Conservation (phyloP, 148 eudicot genomes). For the Rhododendron vialii region DNA sequence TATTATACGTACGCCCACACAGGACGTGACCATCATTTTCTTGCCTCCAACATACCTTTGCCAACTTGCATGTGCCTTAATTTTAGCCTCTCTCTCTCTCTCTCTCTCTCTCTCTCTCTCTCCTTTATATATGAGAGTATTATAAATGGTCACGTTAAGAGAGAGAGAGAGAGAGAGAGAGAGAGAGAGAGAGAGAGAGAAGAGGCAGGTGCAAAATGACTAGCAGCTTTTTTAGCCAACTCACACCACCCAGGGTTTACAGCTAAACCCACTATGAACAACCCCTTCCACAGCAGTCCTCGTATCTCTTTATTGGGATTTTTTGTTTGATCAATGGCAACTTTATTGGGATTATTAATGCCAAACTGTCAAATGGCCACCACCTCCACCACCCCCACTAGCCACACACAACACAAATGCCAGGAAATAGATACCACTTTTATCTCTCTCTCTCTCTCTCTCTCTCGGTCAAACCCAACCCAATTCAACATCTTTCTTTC, state of each 20-base stretch:
- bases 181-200: neutral
- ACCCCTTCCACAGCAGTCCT: constrained; percentile 11
- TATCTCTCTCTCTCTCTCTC: neutral
- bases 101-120: neutral
- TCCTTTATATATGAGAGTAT: too few relatives aligned
- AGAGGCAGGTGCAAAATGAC: neutral
- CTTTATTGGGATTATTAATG: neutral
- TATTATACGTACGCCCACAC: neutral
- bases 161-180: constrained; percentile 3
- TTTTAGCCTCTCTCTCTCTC: neutral
- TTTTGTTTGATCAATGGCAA: neutral
- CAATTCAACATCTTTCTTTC: neutral
- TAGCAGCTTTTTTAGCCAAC: constrained; percentile 13
- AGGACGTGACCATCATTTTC: constrained; percentile 24
- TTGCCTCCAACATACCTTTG: constrained; percentile 21
- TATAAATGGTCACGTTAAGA: neutral
- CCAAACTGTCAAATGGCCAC: neutral
- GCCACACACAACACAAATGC: neutral
- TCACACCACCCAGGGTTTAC: constrained; percentile 19
- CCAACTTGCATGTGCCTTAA: constrained; percentile 9
- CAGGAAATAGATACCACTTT: neutral
- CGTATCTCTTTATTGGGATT: neutral
- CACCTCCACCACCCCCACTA: neutral
- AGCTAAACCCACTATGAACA: constrained; percentile 19
- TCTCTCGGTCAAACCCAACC: constrained; percentile 15